These are phyloP conservation scores for Trametes sanguinea DNA, from an alignment of 768 basidiomycete species.

Conservation along the genomic window DNA sequence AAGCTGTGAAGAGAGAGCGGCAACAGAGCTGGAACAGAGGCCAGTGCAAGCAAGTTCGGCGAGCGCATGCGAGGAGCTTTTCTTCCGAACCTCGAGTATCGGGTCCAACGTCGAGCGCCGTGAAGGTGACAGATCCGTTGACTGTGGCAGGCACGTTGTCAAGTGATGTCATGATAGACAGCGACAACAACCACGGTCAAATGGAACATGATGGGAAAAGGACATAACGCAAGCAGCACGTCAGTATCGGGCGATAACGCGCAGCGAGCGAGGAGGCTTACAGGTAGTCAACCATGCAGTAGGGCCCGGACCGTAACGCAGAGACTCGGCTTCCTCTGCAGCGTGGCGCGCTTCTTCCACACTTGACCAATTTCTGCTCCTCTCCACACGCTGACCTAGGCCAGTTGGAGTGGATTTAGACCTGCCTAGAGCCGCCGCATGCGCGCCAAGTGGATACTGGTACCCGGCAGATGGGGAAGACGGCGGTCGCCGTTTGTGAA, in stretches of 20 bases:
- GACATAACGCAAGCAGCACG: slow-evolving; percentile 11
- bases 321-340: slow-evolving; percentile 13
- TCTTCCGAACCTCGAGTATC: slow-evolving; percentile 16
- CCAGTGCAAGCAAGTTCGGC: slow-evolving; percentile 26
- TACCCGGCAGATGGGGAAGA: slow-evolving; percentile 17
- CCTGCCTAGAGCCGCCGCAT: slow-evolving; percentile 14
- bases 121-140: slow-evolving; percentile 10
- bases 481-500: slow-evolving; percentile 24
- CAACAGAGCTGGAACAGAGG: slow-evolving; percentile 23
- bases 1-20: slow-evolving; percentile 20
- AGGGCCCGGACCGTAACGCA: slow-evolving; percentile 12
- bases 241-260: slow-evolving; percentile 15
- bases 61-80: slow-evolving; percentile 23
- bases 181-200: background rate
- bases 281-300: slow-evolving; percentile 18
- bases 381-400: slow-evolving; percentile 17
- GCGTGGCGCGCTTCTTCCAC: slow-evolving; percentile 16
- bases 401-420: slow-evolving; percentile 21
- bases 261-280: slow-evolving; percentile 15
- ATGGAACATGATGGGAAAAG: slow-evolving; percentile 1
- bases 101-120: slow-evolving; percentile 16
- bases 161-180: slow-evolving; percentile 17
- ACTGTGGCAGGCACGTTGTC: slow-evolving; percentile 5
- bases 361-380: slow-evolving; percentile 19
- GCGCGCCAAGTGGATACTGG: slow-evolving; percentile 11